Base-by-base conservation (phyloP, 352 stramenopile species). In the Globisporangium barbulae region DNA sequence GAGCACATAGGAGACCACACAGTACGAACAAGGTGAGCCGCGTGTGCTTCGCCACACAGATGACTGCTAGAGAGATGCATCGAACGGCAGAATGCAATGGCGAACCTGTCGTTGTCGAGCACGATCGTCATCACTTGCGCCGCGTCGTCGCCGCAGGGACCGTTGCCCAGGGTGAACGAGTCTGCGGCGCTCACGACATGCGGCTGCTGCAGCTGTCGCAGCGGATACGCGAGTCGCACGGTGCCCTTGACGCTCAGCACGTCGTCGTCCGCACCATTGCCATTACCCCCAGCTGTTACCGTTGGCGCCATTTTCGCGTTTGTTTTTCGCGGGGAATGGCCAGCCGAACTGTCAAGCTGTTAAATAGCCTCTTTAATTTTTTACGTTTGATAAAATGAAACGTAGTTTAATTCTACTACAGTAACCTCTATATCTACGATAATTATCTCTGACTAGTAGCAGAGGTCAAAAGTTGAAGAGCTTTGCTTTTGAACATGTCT, bases 141-240 rank as follows among this genome's bases (percentile, higher is more conserved):
- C 21, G 82, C 85, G 33, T 81, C 76, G 2, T 39, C 61, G 3
- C 79, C 79, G 49, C 85, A 91, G n/a, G 85, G 85, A 0, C 85
- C 85, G 8, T 64, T 67, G 7, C 85, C 81, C 31, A 83, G 67
- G 8, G 75, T 83, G 59, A 91, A 93, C 15, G 66, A 68, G 28
- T 69, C 67, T 8, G 57, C 19, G 2, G 19, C 39, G 1, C 28
- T 25, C 1, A 13, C 42, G 33, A 7, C 35, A 54, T 54, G 41
- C n/a, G 39, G 15, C 3, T 54, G 19, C 21, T 49, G 54, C 52
- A 88, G 59, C 50, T 54, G 64, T 15, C 78, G 78, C 66, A 93
- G 66, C 28, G 82, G 81, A 63, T 86, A 93, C 53, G 83, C 78
- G 57, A 76, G 76, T 44, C 73, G 85, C 44, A 91, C 75, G 21